Percentiles rank a stretch among this genome's conserved stretches.
phyloP scores from a whole-genome alignment of 2,329 filamentous ascomycete genomes.

The Beauveria sp. region DNA sequence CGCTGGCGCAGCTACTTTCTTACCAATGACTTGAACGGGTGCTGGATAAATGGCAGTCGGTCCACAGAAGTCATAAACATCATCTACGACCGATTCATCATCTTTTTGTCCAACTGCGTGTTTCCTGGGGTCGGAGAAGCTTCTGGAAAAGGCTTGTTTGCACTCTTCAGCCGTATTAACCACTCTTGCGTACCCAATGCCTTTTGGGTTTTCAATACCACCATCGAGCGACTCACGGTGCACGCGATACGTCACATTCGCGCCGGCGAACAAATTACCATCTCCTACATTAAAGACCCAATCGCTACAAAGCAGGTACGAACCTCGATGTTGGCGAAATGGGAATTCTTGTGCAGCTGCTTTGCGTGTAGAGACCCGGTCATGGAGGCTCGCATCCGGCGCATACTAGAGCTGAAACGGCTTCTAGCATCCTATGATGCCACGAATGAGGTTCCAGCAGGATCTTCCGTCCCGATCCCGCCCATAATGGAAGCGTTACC shows the following conservation, averaged over 20 bases:
- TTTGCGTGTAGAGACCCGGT: neutral
- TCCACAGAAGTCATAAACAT: no score
- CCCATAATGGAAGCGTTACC: neutral
- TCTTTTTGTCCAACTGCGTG: no score
- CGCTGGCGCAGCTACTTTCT: neutral
- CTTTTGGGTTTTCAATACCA: neutral
- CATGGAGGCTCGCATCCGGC: neutral
- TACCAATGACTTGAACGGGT: neutral
- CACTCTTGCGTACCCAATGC: neutral
- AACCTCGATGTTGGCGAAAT: rapidly evolving
- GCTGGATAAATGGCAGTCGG: no score
- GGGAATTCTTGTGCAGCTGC: neutral
- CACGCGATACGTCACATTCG: neutral
- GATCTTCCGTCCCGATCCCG: no score
- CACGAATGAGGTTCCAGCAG: neutral
- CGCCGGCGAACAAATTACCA: neutral
- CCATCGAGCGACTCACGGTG: neutral
- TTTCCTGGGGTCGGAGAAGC: no score
- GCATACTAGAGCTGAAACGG: neutral
- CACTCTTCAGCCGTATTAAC: no score
- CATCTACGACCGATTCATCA: no score
- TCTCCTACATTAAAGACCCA: neutral
- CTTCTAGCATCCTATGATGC: neutral
- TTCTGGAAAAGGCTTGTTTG: no score
- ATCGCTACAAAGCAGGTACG: neutral